Evolutionary conservation across 495 filamentous ascomycete species (phyloP).

Genomic region (Letharia columbiana): DNA sequence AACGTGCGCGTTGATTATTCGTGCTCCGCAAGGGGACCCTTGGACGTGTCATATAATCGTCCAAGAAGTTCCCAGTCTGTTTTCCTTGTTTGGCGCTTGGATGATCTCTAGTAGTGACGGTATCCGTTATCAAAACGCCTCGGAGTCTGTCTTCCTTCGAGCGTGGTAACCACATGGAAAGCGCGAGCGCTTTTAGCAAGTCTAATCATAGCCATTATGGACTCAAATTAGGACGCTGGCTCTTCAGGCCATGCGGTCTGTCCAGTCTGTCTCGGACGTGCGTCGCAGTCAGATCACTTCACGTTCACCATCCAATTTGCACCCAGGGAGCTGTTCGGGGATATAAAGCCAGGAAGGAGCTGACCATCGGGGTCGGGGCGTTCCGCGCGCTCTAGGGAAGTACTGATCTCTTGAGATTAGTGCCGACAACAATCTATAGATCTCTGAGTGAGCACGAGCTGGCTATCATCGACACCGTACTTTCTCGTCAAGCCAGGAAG

Average conservation of each 20-base stretch:
- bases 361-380: neutral
- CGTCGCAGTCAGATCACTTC: neutral
- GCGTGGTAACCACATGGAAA: neutral
- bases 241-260: neutral
- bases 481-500: neutral
- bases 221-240: neutral
- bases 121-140: neutral
- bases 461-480: neutral
- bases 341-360: neutral
- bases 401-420: neutral
- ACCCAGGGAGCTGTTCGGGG: neutral
- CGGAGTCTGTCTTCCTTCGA: neutral
- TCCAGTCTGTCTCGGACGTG: neutral
- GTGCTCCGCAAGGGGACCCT: neutral
- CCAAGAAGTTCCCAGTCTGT: neutral
- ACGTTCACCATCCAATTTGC: neutral
- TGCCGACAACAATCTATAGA: neutral
- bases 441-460: neutral
- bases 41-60: neutral
- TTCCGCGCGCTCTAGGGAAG: neutral
- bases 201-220: neutral
- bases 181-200: neutral
- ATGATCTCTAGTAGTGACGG: neutral
- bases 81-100: neutral
- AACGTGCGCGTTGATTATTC: conserved; percentile 2